These are phyloP conservation scores for Hypomontagnella submonticulosa DNA, from an alignment of 495 filamentous ascomycete species.

Conservation along the genomic window DNA sequence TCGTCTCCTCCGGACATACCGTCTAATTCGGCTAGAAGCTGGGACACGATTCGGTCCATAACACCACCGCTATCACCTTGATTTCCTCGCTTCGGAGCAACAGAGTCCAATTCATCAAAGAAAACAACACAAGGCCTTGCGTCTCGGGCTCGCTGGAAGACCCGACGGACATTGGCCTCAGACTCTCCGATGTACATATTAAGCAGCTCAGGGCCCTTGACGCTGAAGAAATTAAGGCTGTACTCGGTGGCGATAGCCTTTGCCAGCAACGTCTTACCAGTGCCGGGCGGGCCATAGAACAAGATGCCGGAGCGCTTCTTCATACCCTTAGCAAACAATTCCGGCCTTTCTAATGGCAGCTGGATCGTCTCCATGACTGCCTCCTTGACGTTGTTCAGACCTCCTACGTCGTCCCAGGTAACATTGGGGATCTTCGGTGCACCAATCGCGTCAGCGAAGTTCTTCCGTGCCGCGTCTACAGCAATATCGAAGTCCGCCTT, in stretches of 20 bases:
- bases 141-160: constrained; percentile 94
- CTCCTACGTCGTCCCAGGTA: constrained; percentile 95
- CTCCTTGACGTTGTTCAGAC: constrained; percentile 91
- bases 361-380: constrained; percentile 97
- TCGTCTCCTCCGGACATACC: constrained; percentile 96
- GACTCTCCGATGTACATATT: constrained; percentile 99
- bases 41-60: constrained; percentile 98
- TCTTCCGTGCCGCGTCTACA: constrained; percentile 93
- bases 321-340: constrained; percentile 97
- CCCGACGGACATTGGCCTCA: constrained; percentile 94
- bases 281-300: constrained; percentile 97
- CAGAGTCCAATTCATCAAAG: constrained; percentile 97
- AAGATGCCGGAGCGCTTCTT: constrained; percentile 98
- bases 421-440: constrained; percentile 99
- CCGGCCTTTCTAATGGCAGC: constrained; percentile 88
- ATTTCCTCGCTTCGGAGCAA: constrained; percentile 96
- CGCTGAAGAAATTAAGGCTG: constrained; percentile 97
- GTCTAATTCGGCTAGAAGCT: constrained; percentile 93
- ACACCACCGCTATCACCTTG: constrained; percentile 98
- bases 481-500: constrained; percentile 89
- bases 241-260: constrained; percentile 99
- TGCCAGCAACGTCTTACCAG: constrained; percentile 94
- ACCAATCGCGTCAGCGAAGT: constrained; percentile 96
- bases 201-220: constrained; percentile 96
- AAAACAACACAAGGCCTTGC: constrained; percentile 98